Evolutionary conservation across 2,329 filamentous ascomycete species (phyloP).

Genomic region (Venturia asperata): DNA sequence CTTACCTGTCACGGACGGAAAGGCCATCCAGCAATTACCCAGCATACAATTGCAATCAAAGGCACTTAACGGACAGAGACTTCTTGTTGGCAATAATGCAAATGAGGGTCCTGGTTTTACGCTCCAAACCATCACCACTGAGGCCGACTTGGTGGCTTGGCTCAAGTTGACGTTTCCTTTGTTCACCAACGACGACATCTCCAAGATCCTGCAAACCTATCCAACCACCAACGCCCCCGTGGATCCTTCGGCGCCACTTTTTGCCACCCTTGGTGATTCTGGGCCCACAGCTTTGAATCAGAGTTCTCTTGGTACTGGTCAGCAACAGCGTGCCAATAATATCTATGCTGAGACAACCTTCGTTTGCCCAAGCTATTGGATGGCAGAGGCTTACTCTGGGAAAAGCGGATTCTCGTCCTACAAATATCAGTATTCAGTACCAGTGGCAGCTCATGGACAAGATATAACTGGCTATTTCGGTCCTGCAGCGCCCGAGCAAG

Average conservation of each 20-base stretch:
- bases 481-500: background rate
- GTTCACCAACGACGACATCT: background rate
- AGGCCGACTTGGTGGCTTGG: constrained; percentile 1
- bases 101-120: background rate
- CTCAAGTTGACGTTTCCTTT: constrained; percentile 1
- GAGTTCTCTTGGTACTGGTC: background rate
- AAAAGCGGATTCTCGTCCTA: background rate
- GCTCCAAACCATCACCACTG: constrained; percentile 11
- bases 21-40: background rate
- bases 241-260: background rate
- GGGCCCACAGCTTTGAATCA: background rate
- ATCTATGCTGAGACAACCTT: constrained; percentile 9
- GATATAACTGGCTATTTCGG: background rate
- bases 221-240: background rate
- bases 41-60: constrained; percentile 5
- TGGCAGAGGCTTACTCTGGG: constrained; percentile 9
- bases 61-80: background rate
- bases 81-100: constrained; percentile 18
- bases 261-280: background rate
- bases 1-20: constrained; percentile 1
- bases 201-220: background rate
- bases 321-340: constrained; percentile 16
- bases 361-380: constrained; percentile 5
- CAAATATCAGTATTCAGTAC: constrained; percentile 16
- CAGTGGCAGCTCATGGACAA: background rate